phyloP scores from a whole-genome alignment of 768 basidiomycete species.

The Psilocybe cubensis region DNA sequence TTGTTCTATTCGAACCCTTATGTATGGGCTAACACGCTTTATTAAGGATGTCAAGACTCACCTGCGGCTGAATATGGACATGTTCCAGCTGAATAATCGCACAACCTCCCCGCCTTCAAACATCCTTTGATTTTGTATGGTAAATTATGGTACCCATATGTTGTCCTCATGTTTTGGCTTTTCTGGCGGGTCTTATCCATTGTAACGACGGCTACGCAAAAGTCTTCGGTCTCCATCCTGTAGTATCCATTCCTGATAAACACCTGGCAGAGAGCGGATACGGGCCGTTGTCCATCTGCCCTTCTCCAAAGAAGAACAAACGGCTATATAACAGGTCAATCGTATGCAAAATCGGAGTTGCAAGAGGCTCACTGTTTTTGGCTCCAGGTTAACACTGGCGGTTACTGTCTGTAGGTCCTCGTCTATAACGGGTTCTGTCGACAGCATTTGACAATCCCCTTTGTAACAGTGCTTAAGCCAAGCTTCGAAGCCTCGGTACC shows the following conservation, averaged over 20 bases:
- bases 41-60: not conserved
- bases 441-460: not conserved
- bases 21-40: too few species aligned
- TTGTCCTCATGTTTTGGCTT: not conserved
- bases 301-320: slow-evolving; percentile 7
- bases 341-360: not conserved
- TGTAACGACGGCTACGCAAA: not conserved
- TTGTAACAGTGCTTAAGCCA: slow-evolving; percentile 11
- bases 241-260: slow-evolving; percentile 3
- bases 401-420: slow-evolving; percentile 6
- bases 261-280: slow-evolving; percentile 11
- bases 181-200: not conserved
- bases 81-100: not conserved
- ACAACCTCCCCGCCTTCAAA: slow-evolving; percentile 4
- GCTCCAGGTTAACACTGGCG: not conserved
- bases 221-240: not conserved
- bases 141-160: not conserved
- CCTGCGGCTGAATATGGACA: not conserved
- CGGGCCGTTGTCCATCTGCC: not conserved
- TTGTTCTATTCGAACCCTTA: too few species aligned
- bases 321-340: not conserved
- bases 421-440: not conserved
- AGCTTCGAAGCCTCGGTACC: slow-evolving; percentile 10
- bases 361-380: slow-evolving; percentile 2
- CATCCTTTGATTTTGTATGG: slow-evolving; percentile 4